Conservation (phyloP, 1,284 basidiomycete genomes). For the Anthracocystis panici-leucophaei region DNA sequence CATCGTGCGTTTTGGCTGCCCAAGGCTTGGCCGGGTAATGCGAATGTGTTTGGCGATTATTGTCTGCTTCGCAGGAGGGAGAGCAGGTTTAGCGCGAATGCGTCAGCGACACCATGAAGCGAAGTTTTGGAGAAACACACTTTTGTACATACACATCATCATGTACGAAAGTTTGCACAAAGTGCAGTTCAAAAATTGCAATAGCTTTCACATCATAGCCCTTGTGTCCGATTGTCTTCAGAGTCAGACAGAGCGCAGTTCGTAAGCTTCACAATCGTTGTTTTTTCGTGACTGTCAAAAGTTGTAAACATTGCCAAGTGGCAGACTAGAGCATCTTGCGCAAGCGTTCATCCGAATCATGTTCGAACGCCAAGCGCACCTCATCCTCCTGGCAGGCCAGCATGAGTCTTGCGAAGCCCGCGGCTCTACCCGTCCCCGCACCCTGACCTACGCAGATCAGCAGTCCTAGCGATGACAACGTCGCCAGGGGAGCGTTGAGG, state of each 20-base stretch:
- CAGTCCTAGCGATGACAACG: conserved; percentile 56
- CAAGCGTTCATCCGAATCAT: conserved; percentile 52
- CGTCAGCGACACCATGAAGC: not conserved
- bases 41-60: conserved; percentile 58
- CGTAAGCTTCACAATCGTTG: too few relatives aligned
- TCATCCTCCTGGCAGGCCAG: conserved; percentile 65
- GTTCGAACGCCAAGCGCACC: conserved; percentile 57
- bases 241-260: not conserved
- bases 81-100: conserved; percentile 18
- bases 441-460: conserved; percentile 64
- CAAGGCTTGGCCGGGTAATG: conserved; percentile 35
- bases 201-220: too few relatives aligned
- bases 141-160: not conserved
- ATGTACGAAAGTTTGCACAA: too few relatives aligned
- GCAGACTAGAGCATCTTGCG: conserved; percentile 50
- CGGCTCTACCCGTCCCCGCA: conserved; percentile 57
- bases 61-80: conserved; percentile 51
- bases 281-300: too few relatives aligned
- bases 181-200: too few relatives aligned
- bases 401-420: conserved; percentile 55
- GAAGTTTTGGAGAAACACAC: not conserved
- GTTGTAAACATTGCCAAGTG: too few relatives aligned
- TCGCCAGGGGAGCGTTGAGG: conserved; percentile 48
- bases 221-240: not conserved
- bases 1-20: conserved; percentile 62